Percentiles rank a stretch among this genome's conserved stretches.
Evolutionary conservation across 768 basidiomycete species (phyloP).

Genomic region (Amanita pseudoporphyria): DNA sequence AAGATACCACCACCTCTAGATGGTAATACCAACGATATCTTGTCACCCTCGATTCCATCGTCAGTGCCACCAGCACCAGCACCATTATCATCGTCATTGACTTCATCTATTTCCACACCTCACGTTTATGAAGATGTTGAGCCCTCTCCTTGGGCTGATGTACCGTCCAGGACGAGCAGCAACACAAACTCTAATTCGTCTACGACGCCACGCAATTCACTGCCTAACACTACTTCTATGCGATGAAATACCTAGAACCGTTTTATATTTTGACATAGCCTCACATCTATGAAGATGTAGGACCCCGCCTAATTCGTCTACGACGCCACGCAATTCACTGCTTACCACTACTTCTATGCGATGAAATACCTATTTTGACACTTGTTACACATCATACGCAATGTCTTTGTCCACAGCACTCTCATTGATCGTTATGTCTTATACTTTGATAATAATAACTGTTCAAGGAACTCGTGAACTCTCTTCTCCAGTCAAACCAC

Average conservation of each 20-base stretch:
- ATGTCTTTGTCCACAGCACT: no score
- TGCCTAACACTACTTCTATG: background rate
- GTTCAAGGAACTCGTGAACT: background rate
- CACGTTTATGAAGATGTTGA: background rate
- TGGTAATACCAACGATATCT: background rate
- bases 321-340: background rate
- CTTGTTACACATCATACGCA: no score
- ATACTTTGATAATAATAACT: no score
- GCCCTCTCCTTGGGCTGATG: background rate
- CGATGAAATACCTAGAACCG: background rate
- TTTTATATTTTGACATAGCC: no score
- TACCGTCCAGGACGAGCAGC: background rate
- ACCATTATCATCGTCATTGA: background rate
- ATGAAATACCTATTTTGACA: background rate
- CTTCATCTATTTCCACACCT: background rate
- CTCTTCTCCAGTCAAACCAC: conserved; percentile 15
- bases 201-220: background rate
- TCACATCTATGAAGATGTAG: no score
- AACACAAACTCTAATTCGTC: background rate
- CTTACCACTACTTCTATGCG: background rate
- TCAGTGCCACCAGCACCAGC: background rate
- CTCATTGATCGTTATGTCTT: no score
- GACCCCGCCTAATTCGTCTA: background rate
- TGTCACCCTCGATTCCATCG: background rate
- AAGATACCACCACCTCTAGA: no score